Evolutionary conservation across 345 rosid species (phyloP).

Genomic region (Gossypium herbaceum): DNA sequence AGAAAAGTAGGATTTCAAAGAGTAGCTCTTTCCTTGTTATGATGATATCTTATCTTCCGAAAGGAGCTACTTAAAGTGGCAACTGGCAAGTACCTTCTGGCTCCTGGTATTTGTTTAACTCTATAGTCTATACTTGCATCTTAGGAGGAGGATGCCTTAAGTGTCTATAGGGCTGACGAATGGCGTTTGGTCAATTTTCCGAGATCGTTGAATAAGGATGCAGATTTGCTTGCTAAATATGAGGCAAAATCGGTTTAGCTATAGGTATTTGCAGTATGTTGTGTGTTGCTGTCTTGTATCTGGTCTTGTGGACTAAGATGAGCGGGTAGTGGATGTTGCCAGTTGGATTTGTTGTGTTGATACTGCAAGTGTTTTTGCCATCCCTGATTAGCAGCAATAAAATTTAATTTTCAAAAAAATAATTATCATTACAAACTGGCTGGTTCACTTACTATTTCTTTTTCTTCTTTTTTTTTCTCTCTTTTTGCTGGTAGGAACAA

Average conservation of each 20-base stretch:
- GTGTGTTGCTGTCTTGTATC: no score
- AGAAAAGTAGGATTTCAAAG: neutral
- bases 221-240: no score
- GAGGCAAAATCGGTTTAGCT: no score
- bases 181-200: no score
- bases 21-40: neutral
- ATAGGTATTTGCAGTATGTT: no score
- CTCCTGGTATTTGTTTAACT: neutral
- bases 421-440: neutral
- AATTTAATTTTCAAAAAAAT: neutral
- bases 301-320: no score
- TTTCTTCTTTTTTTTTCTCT: neutral
- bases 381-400: no score
- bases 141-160: neutral
- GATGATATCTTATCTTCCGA: neutral
- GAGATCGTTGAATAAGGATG: no score
- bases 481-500: constrained; percentile 40
- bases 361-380: no score
- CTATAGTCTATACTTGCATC: neutral
- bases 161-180: neutral
- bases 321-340: no score
- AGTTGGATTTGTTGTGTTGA: no score
- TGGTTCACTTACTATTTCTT: neutral
- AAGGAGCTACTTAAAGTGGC: neutral
- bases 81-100: no score